Evolutionary conservation across 768 basidiomycete species (phyloP).

Genomic region (Phaeotremella skinneri): DNA sequence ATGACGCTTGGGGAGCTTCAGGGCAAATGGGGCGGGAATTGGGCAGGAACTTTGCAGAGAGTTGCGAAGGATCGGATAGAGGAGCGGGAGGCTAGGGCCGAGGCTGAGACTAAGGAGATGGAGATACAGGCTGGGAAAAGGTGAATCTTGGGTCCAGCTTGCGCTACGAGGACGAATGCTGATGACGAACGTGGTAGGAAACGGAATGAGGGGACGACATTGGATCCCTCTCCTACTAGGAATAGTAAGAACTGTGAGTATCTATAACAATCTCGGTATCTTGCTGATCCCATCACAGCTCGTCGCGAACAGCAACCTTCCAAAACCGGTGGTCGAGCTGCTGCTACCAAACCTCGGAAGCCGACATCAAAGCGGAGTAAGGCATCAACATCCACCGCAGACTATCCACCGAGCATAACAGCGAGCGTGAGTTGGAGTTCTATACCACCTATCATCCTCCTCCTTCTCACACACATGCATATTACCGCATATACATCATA

Average conservation of each 20-base stretch:
- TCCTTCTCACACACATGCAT: background rate
- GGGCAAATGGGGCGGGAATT: slow-evolving; percentile 45
- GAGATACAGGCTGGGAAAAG: slow-evolving; percentile 40
- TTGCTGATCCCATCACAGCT: background rate
- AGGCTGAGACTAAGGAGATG: slow-evolving; percentile 17
- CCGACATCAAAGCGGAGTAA: slow-evolving; percentile 10
- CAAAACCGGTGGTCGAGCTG: slow-evolving; percentile 5
- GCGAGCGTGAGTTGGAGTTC: no score
- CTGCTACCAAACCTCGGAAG: slow-evolving; percentile 2
- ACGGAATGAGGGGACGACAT: slow-evolving; percentile 12
- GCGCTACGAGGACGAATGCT: background rate
- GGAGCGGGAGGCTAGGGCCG: slow-evolving; percentile 25
- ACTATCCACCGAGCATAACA: background rate
- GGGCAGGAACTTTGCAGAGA: slow-evolving; percentile 36
- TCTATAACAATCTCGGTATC: no score
- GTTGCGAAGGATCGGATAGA: slow-evolving; percentile 35
- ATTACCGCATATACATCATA: slow-evolving; percentile 7
- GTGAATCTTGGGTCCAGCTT: slow-evolving; percentile 25
- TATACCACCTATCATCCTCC: background rate
- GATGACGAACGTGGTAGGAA: slow-evolving; percentile 9
- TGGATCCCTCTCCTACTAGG: slow-evolving; percentile 10
- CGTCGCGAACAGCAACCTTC: background rate
- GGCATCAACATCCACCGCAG: slow-evolving; percentile 6
- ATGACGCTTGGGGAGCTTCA: slow-evolving; percentile 48
- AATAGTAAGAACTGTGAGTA: slow-evolving; percentile 21